Evolutionary conservation across 75 land plant genomes (phyloP).

Genomic region (Isoetes taiwanensis): DNA sequence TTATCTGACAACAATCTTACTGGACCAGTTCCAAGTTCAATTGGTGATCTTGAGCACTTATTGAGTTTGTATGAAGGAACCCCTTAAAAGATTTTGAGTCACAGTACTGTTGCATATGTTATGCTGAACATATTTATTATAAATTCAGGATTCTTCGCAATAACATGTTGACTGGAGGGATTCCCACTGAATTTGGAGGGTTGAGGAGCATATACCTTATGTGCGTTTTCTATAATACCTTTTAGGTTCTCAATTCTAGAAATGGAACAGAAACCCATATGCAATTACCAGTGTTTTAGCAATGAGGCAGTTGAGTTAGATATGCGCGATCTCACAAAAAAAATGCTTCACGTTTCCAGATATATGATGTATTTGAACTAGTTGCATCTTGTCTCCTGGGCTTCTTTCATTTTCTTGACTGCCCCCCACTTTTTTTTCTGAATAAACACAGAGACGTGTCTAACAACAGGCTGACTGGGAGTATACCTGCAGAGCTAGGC

Average conservation of each 20-base stretch:
- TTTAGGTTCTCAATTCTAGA: no score
- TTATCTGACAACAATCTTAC: slow-evolving; percentile 52
- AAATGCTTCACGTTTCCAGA: neutral
- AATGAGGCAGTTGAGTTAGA: no score
- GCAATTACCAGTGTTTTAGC: no score
- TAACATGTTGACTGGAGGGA: slow-evolving; percentile 46
- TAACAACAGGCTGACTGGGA: slow-evolving; percentile 48
- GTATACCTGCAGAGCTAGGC: slow-evolving; percentile 76
- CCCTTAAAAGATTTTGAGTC: neutral
- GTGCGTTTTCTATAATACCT: slow-evolving; percentile 37
- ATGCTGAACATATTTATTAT: neutral
- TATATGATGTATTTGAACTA: slow-evolving; percentile 6
- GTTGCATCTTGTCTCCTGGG: no score
- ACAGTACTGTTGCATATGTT: neutral
- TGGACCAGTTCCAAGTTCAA: slow-evolving; percentile 65
- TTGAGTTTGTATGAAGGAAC: slow-evolving; percentile 39
- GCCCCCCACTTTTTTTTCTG: no score
- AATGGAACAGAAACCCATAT: no score
- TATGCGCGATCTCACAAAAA: slow-evolving; percentile 38
- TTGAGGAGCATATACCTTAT: slow-evolving; percentile 68
- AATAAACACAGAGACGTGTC: slow-evolving; percentile 89
- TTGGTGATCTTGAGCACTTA: slow-evolving; percentile 89
- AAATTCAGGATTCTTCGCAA: slow-evolving; percentile 65
- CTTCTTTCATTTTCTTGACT: no score
- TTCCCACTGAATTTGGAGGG: slow-evolving; percentile 82